A percentile compares a stretch with the other conserved stretches of the same genome.
These are phyloP conservation scores for Cladorrhinum sp. DNA, from an alignment of 2,329 filamentous ascomycete genomes.

Conservation along the genomic window DNA sequence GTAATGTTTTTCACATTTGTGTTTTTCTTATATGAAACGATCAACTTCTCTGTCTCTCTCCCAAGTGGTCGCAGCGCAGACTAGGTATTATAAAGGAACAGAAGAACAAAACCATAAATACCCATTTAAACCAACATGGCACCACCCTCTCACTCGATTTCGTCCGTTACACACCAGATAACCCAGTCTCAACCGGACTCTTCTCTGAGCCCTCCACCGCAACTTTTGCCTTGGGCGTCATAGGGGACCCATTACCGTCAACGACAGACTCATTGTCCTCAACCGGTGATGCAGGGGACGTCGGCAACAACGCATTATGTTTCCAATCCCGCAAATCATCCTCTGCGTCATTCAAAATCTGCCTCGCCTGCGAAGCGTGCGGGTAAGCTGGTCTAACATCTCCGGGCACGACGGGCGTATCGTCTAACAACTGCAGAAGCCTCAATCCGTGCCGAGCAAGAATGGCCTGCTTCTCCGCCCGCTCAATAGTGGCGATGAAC, in stretches of 20 bases:
- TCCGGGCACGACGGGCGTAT: slow-evolving; percentile 84
- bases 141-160: neutral
- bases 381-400: slow-evolving; percentile 70
- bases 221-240: neutral
- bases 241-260: neutral
- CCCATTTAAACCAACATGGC: neutral
- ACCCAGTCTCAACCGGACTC: neutral
- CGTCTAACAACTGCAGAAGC: slow-evolving; percentile 81
- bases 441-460: slow-evolving; percentile 87
- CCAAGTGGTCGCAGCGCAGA: slow-evolving; percentile 5
- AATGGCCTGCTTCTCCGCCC: slow-evolving; percentile 94
- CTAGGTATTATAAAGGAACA: slow-evolving; percentile 8
- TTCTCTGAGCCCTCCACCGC: neutral
- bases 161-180: neutral
- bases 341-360: slow-evolving; percentile 90
- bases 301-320: slow-evolving; percentile 12
- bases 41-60: neutral
- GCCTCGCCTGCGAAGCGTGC: slow-evolving; percentile 65
- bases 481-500: slow-evolving; percentile 87
- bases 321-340: slow-evolving; percentile 79
- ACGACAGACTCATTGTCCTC: slow-evolving; percentile 13
- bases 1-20: neutral
- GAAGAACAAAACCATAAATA: neutral
- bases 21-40: neutral
- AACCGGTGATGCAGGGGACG: neutral